Evolutionary conservation across 2,329 filamentous ascomycete genomes (phyloP), one percentile per base, ranked within the genome.

Genomic region (Xylariaceae sp.): DNA sequence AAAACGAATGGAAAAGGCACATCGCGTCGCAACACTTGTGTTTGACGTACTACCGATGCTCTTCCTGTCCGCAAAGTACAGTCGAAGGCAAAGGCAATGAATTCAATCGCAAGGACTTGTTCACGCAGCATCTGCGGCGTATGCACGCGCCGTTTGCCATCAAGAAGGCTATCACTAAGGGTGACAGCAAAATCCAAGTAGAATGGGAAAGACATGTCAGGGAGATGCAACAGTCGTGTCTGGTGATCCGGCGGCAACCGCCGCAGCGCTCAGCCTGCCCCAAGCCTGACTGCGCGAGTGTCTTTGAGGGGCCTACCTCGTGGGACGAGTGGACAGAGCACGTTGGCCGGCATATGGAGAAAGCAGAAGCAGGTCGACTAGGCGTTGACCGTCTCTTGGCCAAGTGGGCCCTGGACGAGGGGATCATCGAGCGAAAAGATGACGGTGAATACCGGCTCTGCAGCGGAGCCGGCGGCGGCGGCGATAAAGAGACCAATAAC

Each of bases 1-100:
- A 95, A 61, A 95, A 96, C 52, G 90, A 96, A 58, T 98, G 90
- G 90, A 96, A 96, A 59, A 77, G 90, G 3, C 92, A 98, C 53
- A 86, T 95, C 53, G 75, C 79, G 12, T 94, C 87, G 0, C 87
- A 95, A 48, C 92, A 98, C 60, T 72, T 98, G 15, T 80, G 77
- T 44, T 55, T 81, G 13, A 71, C 72, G 31, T 80, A 72, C 45
- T 81, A 80, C 47, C 69, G 77, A 14, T 81, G 77, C 43, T 80
- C 77, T 0, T 64, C 70, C 2, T 81, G 77, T 38, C 70, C 74
- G 0, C 61, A 64, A 40, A 63, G 55, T 36, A 60, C 59, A 2
- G 52, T 56, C 4, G 61, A 67, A 40, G 63, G 61, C 14, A 65
- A 65, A 37, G 61, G 63, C 2, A 65, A 66, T 40, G 77, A 81